A percentile compares a stretch with the other conserved stretches of the same genome.
Conservation (phyloP, 306 rosid genomes). For the Arachis stenosperma region DNA sequence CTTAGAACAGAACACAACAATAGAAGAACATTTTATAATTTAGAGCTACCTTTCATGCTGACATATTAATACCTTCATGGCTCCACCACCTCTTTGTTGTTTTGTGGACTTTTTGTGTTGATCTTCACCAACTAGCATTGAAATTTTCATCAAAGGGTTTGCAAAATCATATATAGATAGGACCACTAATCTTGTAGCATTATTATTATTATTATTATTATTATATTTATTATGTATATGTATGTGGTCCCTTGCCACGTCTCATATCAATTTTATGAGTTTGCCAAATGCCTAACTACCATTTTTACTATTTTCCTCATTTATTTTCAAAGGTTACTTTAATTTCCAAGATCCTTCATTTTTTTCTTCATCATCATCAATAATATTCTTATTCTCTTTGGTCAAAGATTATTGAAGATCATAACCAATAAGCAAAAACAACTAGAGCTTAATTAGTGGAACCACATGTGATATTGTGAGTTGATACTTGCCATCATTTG, state of each 20-base stretch:
- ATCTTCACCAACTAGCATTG: conserved; percentile 84
- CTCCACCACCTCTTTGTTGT: conserved; percentile 44
- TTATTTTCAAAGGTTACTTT: background rate
- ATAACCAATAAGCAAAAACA: conserved; percentile 4
- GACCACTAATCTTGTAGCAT: background rate
- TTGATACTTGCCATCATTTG: conserved; percentile 40
- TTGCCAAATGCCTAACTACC: conserved; percentile 17
- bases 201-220: too few species aligned
- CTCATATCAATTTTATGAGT: conserved; percentile 25
- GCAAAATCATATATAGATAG: conserved; percentile 20
- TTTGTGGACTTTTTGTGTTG: conserved; percentile 73
- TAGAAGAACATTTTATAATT: conserved; percentile 29
- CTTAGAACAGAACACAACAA: conserved; percentile 34
- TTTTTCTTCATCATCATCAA: background rate
- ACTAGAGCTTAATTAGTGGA: background rate
- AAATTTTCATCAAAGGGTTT: conserved; percentile 46
- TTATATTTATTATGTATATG: too few species aligned
- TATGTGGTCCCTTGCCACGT: conserved; percentile 48
- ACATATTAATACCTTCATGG: conserved; percentile 47
- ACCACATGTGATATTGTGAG: conserved; percentile 33
- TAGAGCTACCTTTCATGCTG: conserved; percentile 50
- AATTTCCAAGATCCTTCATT: conserved; percentile 18
- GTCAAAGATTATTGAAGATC: conserved; percentile 34
- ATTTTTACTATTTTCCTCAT: background rate
- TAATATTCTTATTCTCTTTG: conserved; percentile 22